phyloP scores from a whole-genome alignment of 192 early-diverging fungal genomes.

The Spinellus fusiger region DNA sequence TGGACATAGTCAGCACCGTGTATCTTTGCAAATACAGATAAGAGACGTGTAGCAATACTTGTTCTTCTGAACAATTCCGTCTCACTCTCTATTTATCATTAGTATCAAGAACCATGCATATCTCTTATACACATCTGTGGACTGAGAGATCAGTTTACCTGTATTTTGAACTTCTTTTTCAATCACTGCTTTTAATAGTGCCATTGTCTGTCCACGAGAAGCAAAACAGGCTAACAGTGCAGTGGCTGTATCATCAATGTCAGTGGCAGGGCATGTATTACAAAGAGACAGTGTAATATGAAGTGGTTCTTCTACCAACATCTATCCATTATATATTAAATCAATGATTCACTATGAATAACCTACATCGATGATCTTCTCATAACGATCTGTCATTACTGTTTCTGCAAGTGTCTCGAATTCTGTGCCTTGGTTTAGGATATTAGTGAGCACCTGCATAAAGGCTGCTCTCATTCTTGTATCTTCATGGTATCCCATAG shows the following conservation, averaged over 20 bases:
- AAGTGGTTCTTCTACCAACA: slow-evolving; percentile 65
- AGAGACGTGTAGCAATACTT: slow-evolving; percentile 82
- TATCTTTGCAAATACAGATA: slow-evolving; percentile 78
- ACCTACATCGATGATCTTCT: slow-evolving; percentile 67
- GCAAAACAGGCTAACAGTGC: slow-evolving; percentile 79
- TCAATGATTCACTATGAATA: not conserved
- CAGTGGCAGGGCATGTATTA: slow-evolving; percentile 77
- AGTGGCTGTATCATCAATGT: slow-evolving; percentile 83
- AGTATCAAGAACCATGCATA: not conserved
- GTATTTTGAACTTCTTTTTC: slow-evolving; percentile 84
- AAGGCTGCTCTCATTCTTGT: slow-evolving; percentile 82
- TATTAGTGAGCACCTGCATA: slow-evolving; percentile 88
- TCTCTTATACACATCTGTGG: not conserved
- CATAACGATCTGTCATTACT: slow-evolving; percentile 71
- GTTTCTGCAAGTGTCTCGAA: slow-evolving; percentile 75
- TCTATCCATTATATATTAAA: slow-evolving; percentile 13
- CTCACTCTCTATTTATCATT: slow-evolving; percentile 41
- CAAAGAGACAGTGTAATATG: slow-evolving; percentile 76
- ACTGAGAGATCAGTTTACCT: slow-evolving; percentile 31
- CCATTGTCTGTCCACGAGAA: slow-evolving; percentile 59
- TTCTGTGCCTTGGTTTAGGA: slow-evolving; percentile 85
- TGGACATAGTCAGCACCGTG: slow-evolving; percentile 79
- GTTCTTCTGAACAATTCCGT: slow-evolving; percentile 89
- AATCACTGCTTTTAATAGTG: slow-evolving; percentile 74
- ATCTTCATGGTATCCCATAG: slow-evolving; percentile 91